Evolutionary conservation across 1,139 yeast species (phyloP), one percentile per base, ranked within the genome.

Genomic region (Yamadazyma epiphylla): DNA sequence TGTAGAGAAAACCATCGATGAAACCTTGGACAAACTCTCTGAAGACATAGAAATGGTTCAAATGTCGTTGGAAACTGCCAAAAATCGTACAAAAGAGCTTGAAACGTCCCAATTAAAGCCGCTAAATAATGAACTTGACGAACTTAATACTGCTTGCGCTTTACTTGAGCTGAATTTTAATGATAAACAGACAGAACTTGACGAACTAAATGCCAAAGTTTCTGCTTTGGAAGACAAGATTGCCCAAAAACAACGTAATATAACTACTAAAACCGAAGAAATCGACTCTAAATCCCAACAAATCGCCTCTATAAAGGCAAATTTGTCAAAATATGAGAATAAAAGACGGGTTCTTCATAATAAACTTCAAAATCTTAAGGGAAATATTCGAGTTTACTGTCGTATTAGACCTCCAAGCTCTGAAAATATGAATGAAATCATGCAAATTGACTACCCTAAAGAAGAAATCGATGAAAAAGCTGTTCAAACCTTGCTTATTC

Each of bases 301-400:
- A 14, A 36, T 35, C 11, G 31, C 33, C 30, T 11, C 22, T 20
- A 41, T 36, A 26, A 48, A 36, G 19, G 31, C 12, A 14, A 21
- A 24, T 3, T 28, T 55, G 10, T 37, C 46, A 1, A 27, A 34
- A 4, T 48, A 49, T 32, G 70, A 64, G 29, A 35, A 32, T 7
- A 42, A 45, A 19, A 66, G 96, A 43, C 63, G 96, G n/a, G 52
- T 60, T 13, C 57, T 86, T 3, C 96, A 88, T 49, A 80, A 85
- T 47, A 70, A 65, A 37, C 62, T 89, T 9, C 96, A 89, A 53
- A 95, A 87, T 37, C 56, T 89, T 25, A 86, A 89, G 51, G 98
- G 98, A 1, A 91, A 88, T 46, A 87, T 91, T 23, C 62, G 98
- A 25, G 97, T 91, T 0, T 88, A 80, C 46, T 91, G 97, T 51